Conservation (phyloP, 2,329 filamentous ascomycete genomes). For the Xylariaceae sp. region DNA sequence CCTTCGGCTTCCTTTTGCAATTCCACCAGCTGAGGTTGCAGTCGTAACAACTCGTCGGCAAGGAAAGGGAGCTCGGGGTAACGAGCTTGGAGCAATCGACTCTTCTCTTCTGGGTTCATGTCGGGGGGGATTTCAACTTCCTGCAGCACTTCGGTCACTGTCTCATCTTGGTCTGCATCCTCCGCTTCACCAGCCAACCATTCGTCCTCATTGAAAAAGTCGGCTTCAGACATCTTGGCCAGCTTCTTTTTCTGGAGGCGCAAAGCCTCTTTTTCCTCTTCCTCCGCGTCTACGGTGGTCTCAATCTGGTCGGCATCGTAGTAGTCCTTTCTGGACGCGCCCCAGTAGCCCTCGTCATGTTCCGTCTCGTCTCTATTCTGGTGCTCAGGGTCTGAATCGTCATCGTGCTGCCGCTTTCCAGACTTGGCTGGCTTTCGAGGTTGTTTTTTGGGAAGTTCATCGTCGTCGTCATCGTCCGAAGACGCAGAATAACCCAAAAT, state of each 20-base stretch:
- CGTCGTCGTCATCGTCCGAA: constrained; percentile 42
- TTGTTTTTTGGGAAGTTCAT: constrained; percentile 46
- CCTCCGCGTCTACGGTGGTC: constrained; percentile 59
- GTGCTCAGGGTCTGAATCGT: constrained; percentile 43
- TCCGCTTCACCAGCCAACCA: constrained; percentile 63
- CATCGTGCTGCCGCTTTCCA: constrained; percentile 23
- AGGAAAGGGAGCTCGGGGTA: constrained; percentile 93
- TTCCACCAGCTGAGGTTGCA: constrained; percentile 62
- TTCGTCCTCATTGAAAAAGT: constrained; percentile 89
- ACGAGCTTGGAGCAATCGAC: constrained; percentile 69
- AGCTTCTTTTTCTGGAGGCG: constrained; percentile 88
- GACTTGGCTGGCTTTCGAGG: constrained; percentile 30
- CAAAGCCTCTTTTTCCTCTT: constrained; percentile 88
- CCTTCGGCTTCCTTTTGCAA: constrained; percentile 56
- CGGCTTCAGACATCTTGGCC: constrained; percentile 80
- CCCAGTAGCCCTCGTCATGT: constrained; percentile 70
- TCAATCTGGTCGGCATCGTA: constrained; percentile 73
- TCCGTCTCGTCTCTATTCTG: constrained; percentile 49
- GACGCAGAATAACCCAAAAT: constrained; percentile 59
- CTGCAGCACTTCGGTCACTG: constrained; percentile 83
- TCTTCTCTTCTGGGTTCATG: constrained; percentile 69
- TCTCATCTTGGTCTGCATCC: constrained; percentile 48
- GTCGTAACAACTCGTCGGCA: constrained; percentile 70
- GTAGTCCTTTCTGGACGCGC: constrained; percentile 81
- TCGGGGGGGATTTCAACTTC: constrained; percentile 76